Percentiles rank a stretch among this genome's conserved stretches.
These are phyloP conservation scores for Ganoderma resinaceum DNA, from an alignment of 1,284 basidiomycete genomes.

Conservation along the genomic window DNA sequence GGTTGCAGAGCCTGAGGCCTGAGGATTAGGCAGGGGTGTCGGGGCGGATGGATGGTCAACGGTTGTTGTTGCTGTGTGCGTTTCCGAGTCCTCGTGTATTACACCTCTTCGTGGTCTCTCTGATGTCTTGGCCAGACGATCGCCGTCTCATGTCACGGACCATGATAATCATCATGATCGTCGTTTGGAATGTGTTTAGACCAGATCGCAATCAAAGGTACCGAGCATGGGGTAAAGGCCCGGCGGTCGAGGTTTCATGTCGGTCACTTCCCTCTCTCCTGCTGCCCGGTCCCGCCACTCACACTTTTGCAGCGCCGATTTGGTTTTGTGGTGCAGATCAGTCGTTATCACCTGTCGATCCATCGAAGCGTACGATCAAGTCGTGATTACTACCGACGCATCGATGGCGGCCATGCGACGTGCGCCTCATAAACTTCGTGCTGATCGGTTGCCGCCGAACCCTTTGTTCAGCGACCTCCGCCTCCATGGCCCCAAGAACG, in stretches of 20 bases:
- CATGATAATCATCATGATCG: neutral
- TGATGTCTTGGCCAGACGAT: too few relatives aligned
- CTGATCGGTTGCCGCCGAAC: neutral
- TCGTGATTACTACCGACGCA: neutral
- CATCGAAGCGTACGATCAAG: neutral
- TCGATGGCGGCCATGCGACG: neutral
- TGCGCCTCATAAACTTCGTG: neutral
- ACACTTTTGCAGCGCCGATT: neutral
- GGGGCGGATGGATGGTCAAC: neutral
- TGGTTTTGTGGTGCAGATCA: neutral
- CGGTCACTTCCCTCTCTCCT: neutral
- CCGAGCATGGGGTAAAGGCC: too few relatives aligned
- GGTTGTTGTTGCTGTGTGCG: neutral
- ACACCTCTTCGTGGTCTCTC: neutral
- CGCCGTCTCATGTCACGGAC: neutral
- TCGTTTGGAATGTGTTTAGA: neutral
- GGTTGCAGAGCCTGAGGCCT: neutral
- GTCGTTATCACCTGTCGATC: neutral
- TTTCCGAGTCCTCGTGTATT: neutral
- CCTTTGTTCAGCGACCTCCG: neutral
- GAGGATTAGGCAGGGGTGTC: too few relatives aligned
- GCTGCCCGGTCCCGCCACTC: neutral
- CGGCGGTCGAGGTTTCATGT: too few relatives aligned
- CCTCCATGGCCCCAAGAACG: neutral
- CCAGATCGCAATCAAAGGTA: neutral